phyloP scores from a whole-genome alignment of 441 rosid genomes.

The Adansonia gregorii region DNA sequence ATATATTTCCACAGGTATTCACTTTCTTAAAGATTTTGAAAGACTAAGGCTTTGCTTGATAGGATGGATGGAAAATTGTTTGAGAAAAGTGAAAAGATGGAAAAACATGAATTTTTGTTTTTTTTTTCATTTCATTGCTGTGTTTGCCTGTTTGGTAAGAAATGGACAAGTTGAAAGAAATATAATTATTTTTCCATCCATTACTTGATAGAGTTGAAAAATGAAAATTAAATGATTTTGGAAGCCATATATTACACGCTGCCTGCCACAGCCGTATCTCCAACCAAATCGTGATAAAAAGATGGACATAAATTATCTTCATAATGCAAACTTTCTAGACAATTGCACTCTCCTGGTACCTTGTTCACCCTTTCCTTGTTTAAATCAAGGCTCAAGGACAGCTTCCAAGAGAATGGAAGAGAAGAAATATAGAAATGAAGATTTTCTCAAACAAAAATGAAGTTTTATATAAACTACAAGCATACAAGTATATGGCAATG shows the following conservation, averaged over 20 bases:
- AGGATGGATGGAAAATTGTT: background rate
- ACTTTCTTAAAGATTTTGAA: background rate
- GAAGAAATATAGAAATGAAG: background rate
- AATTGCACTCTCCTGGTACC: background rate
- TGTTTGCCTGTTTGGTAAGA: background rate
- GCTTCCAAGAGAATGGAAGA: background rate
- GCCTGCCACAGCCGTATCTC: background rate
- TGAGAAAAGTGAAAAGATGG: background rate
- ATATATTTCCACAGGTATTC: background rate
- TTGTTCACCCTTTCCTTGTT: background rate
- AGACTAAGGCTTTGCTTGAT: background rate
- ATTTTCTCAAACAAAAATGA: background rate
- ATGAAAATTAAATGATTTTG: background rate
- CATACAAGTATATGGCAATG: background rate
- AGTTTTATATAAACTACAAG: background rate
- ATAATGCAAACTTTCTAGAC: background rate
- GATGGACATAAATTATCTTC: background rate
- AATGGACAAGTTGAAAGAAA: background rate
- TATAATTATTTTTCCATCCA: background rate
- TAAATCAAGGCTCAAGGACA: conserved; percentile 10
- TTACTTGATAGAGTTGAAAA: background rate
- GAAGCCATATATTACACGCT: background rate
- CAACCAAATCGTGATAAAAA: background rate
- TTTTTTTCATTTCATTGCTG: background rate
- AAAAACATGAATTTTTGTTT: background rate